phyloP scores from a whole-genome alignment of 1,139 yeast species.

The Saccharomyces hybrid region DNA sequence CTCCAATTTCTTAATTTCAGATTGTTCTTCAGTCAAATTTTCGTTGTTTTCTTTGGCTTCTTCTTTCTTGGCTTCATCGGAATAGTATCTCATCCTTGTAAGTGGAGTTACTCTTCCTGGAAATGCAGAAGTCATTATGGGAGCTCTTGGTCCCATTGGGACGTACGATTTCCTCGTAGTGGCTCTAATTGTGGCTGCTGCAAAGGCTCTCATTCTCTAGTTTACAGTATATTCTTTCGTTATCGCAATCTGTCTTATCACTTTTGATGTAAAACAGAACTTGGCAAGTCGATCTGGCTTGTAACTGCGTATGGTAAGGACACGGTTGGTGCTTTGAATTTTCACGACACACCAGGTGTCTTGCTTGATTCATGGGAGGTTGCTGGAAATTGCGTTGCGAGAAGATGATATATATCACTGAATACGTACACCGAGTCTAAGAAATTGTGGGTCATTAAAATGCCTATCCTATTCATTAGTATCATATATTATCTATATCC shows the following conservation, averaged over 20 bases:
- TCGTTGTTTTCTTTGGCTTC: slow-evolving; percentile 8
- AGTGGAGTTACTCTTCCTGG: not conserved
- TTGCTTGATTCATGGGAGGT: not conserved
- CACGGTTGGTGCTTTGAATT: not conserved
- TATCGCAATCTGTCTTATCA: not conserved
- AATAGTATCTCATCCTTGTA: slow-evolving; percentile 16
- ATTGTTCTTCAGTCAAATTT: slow-evolving; percentile 16
- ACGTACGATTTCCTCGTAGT: not conserved
- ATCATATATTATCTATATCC: not conserved
- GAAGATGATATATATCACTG: not conserved
- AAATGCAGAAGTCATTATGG: not conserved
- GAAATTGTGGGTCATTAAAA: not conserved
- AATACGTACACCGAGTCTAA: not conserved
- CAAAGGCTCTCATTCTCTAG: slow-evolving; percentile 7
- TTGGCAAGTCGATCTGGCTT: not conserved
- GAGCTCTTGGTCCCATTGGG: not conserved
- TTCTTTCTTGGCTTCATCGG: slow-evolving; percentile 16
- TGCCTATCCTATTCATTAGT: not conserved
- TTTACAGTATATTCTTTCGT: not conserved
- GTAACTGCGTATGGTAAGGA: not conserved
- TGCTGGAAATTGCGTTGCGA: not conserved
- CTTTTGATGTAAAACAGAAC: not conserved
- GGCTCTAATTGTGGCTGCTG: slow-evolving; percentile 4
- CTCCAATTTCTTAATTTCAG: slow-evolving; percentile 39
- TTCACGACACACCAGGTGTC: not conserved